phyloP scores from a whole-genome alignment of 2,329 filamentous ascomycete genomes.

The Domatiomyces catenatus region DNA sequence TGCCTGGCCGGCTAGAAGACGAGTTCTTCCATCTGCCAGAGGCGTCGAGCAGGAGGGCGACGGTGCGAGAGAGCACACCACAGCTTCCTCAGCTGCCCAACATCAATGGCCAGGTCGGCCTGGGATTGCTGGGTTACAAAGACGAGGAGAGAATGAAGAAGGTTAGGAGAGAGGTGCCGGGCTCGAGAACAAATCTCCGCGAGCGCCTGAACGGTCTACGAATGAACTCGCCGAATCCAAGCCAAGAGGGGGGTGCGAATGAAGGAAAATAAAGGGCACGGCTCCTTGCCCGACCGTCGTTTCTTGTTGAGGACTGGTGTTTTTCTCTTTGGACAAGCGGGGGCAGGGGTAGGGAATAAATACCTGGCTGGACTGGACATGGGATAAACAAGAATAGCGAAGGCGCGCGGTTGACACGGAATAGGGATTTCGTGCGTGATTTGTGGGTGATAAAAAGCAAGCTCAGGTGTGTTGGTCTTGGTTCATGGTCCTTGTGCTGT shows the following conservation, averaged over 20 bases:
- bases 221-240: background rate
- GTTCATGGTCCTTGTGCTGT: too few species aligned
- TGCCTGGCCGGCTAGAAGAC: constrained; percentile 71
- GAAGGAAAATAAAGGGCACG: background rate
- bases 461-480: too few species aligned
- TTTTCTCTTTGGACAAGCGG: background rate
- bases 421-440: too few species aligned
- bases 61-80: background rate
- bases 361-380: too few species aligned
- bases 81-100: background rate
- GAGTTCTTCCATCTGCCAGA: constrained; percentile 33
- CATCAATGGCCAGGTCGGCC: background rate
- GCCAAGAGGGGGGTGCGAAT: background rate
- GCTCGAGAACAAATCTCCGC: background rate
- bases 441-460: too few species aligned
- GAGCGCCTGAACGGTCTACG: background rate
- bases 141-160: constrained; percentile 13
- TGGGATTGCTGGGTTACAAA: background rate
- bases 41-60: background rate
- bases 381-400: too few species aligned
- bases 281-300: too few species aligned
- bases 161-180: constrained; percentile 22
- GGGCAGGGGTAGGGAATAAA: too few species aligned
- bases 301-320: too few species aligned
- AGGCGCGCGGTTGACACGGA: too few species aligned